phyloP scores from a whole-genome alignment of 306 rosid genomes.

The Macrotyloma uniflorum region DNA sequence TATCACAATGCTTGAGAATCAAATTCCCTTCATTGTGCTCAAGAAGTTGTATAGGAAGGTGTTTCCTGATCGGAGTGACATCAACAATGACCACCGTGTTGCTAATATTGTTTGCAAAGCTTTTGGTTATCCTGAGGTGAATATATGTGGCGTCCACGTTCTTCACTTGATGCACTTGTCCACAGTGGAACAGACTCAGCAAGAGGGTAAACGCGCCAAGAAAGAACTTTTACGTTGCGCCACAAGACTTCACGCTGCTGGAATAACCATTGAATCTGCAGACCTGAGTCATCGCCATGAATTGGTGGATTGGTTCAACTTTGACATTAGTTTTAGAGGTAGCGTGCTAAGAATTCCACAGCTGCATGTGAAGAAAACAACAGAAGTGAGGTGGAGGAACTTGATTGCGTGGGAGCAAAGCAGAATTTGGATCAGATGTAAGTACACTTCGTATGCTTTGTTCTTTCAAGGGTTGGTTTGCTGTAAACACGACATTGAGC shows the following conservation, averaged over 20 bases:
- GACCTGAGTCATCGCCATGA: too few relatives aligned
- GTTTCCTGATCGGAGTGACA: neutral
- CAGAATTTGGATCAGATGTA: neutral
- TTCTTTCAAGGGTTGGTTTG: slow-evolving; percentile 33
- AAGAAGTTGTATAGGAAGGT: slow-evolving; percentile 13
- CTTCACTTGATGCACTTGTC: slow-evolving; percentile 48
- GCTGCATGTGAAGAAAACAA: neutral
- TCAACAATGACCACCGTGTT: neutral
- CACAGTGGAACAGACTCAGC: neutral
- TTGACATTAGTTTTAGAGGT: neutral
- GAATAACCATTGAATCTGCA: neutral
- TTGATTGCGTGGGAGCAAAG: slow-evolving; percentile 44
- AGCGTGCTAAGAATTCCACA: neutral
- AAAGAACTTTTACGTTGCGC: slow-evolving; percentile 23
- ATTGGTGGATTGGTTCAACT: neutral
- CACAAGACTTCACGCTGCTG: slow-evolving; percentile 34
- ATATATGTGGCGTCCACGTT: slow-evolving; percentile 28
- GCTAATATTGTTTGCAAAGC: slow-evolving; percentile 15
- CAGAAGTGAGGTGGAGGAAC: slow-evolving; percentile 36
- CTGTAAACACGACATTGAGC: slow-evolving; percentile 7
- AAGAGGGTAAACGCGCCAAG: neutral
- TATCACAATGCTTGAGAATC: slow-evolving; percentile 43
- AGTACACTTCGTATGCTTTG: slow-evolving; percentile 34
- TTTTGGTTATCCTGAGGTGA: slow-evolving; percentile 14
- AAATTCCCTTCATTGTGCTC: slow-evolving; percentile 44